phyloP scores from a whole-genome alignment of 2,329 filamentous ascomycete species.

The Dendryphion nanum region DNA sequence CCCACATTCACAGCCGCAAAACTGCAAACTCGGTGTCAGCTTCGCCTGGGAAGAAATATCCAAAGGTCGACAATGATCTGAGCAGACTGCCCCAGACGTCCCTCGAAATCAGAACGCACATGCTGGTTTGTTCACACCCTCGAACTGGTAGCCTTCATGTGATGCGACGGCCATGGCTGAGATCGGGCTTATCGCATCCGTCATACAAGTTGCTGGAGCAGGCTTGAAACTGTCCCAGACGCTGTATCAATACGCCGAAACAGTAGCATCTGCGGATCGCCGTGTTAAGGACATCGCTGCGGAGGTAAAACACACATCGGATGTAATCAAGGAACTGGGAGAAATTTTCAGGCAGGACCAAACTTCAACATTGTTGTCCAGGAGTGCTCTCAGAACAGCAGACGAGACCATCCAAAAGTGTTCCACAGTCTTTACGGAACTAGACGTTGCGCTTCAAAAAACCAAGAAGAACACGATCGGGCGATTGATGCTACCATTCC shows the following conservation, averaged over 20 bases:
- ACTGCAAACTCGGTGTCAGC: too few relatives aligned
- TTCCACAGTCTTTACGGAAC: constrained; percentile 22
- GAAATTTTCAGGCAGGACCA: constrained; percentile 24
- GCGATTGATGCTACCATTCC: constrained; percentile 26
- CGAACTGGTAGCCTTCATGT: too few relatives aligned
- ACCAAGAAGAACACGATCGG: constrained; percentile 23
- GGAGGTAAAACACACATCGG: constrained; percentile 26
- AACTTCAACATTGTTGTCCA: constrained; percentile 20
- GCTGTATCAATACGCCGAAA: constrained; percentile 30
- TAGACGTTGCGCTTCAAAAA: constrained; percentile 24
- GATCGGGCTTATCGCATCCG: constrained; percentile 25
- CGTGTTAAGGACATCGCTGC: constrained; percentile 28
- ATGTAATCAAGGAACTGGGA: constrained; percentile 28
- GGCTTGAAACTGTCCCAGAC: constrained; percentile 28
- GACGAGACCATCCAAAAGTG: constrained; percentile 29
- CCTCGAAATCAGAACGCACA: too few relatives aligned
- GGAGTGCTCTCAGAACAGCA: constrained; percentile 23
- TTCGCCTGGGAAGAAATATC: too few relatives aligned
- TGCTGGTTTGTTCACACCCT: too few relatives aligned
- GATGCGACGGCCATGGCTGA: constrained; percentile 34
- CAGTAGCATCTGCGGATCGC: constrained; percentile 27
- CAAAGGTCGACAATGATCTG: too few relatives aligned
- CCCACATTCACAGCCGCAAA: too few relatives aligned
- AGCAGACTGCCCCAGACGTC: too few relatives aligned
- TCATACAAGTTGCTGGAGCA: constrained; percentile 29